Evolutionary conservation across 176 grass and related monocot species (phyloP).

Genomic region (Microstegium vimineum): DNA sequence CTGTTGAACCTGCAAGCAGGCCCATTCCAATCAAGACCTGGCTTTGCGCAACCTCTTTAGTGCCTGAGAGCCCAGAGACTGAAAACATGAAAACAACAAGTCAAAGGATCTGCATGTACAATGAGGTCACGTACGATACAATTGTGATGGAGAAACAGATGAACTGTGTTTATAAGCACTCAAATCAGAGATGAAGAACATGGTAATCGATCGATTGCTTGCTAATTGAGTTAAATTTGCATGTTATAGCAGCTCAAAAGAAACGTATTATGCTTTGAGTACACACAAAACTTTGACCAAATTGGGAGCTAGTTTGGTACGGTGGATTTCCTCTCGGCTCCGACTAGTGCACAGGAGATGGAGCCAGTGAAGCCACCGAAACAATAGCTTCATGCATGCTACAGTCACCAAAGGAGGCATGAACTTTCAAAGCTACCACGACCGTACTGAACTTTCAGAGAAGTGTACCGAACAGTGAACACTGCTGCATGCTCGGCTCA

Average conservation of each 20-base stretch:
- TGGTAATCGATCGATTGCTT: neutral
- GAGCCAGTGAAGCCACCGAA: too few species aligned
- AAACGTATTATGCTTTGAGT: neutral
- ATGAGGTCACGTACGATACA: neutral
- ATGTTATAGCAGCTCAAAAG: neutral
- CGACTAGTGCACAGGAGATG: too few species aligned
- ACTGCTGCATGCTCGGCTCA: neutral
- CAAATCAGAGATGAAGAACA: neutral
- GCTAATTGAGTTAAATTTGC: neutral
- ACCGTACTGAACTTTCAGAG: neutral
- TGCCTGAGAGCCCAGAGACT: slow-evolving; percentile 92
- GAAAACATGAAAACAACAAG: neutral
- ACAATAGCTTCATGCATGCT: too few species aligned
- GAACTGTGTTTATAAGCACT: neutral
- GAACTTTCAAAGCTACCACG: neutral
- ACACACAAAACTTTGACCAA: too few species aligned
- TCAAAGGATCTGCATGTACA: neutral
- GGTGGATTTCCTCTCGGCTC: too few species aligned
- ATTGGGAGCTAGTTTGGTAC: too few species aligned
- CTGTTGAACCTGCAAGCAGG: slow-evolving; percentile 82
- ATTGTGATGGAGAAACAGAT: neutral
- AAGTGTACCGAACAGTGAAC: neutral
- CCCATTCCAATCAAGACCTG: slow-evolving; percentile 97
- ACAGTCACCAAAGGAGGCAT: too few species aligned
- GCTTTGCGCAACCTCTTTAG: slow-evolving; percentile 83